Conservation (phyloP, 2,329 filamentous ascomycete species). For the Alternaria infectoria region DNA sequence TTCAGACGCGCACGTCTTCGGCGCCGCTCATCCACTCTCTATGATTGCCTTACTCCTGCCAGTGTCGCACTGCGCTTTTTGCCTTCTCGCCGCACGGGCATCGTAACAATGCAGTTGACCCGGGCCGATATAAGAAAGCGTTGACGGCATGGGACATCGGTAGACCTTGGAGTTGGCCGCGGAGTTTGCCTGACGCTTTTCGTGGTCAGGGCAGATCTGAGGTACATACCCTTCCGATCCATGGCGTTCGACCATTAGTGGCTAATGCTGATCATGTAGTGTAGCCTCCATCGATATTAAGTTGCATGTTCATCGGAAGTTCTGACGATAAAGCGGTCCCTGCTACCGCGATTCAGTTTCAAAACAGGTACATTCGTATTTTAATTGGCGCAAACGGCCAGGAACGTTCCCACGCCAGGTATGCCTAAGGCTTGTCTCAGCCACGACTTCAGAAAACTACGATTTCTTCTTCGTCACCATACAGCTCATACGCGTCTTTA, state of each 20-base stretch:
- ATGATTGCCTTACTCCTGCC: neutral
- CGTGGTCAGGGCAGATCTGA: slow-evolving; percentile 4
- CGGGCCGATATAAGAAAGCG: neutral
- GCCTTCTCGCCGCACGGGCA: neutral
- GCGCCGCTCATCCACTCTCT: neutral
- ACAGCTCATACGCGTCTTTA: slow-evolving; percentile 39
- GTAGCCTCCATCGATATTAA: slow-evolving; percentile 7
- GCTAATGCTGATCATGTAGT: slow-evolving; percentile 5
- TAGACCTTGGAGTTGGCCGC: neutral
- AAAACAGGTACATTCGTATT: neutral
- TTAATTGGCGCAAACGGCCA: slow-evolving; percentile 1
- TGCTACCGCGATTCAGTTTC: neutral
- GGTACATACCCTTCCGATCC: neutral
- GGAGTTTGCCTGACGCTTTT: neutral
- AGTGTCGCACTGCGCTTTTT: slow-evolving; percentile 9
- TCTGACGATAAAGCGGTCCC: neutral
- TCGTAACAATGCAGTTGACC: neutral
- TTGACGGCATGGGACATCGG: neutral
- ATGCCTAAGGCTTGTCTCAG: neutral
- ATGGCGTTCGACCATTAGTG: slow-evolving; percentile 1
- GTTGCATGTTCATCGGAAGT: slow-evolving; percentile 9
- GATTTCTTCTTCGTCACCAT: slow-evolving; percentile 17
- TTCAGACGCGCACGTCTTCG: slow-evolving; percentile 11
- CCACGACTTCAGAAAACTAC: slow-evolving; percentile 21
- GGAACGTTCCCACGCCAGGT: neutral